phyloP scores from a whole-genome alignment of 2,329 filamentous ascomycete species.

The Microthyrium microscopicum region DNA sequence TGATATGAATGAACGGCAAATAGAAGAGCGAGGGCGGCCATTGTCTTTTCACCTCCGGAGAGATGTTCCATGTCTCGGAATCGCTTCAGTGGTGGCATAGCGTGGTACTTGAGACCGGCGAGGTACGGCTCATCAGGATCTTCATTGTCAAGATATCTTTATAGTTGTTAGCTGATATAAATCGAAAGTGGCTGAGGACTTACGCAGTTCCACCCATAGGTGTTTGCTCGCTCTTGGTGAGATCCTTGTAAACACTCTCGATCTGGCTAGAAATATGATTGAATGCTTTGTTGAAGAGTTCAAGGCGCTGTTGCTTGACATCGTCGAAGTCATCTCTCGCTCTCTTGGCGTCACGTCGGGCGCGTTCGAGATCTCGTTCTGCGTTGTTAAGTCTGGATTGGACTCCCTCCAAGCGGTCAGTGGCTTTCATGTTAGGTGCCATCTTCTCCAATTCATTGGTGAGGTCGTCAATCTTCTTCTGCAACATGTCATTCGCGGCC shows the following conservation, averaged over 20 bases:
- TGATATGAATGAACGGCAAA: conserved; percentile 97
- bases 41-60: conserved; percentile 95
- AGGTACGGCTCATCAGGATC: conserved; percentile 95
- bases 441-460: conserved; percentile 77
- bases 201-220: conserved; percentile 68
- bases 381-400: conserved; percentile 68
- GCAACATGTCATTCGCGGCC: conserved; percentile 55
- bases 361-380: conserved; percentile 78
- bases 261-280: conserved; percentile 91
- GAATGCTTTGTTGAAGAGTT: conserved; percentile 92
- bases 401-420: conserved; percentile 76
- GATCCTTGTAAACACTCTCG: conserved; percentile 80
- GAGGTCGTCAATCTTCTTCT: conserved; percentile 60
- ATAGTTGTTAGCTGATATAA: conserved; percentile 30
- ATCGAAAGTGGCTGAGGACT: conserved; percentile 12
- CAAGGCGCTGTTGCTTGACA: conserved; percentile 66
- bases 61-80: conserved; percentile 99
- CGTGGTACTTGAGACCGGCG: conserved; percentile 92
- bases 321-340: conserved; percentile 72
- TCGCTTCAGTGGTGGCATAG: conserved; percentile 94
- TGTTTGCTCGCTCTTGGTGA: conserved; percentile 80
- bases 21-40: conserved; percentile 87
- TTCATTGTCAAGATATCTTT: conserved; percentile 72
- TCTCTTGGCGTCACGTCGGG: conserved; percentile 54
- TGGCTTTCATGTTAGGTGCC: conserved; percentile 90